Evolutionary conservation across 108 stramenopile species (phyloP).

Genomic region (Hondaea fermentalgiana): DNA sequence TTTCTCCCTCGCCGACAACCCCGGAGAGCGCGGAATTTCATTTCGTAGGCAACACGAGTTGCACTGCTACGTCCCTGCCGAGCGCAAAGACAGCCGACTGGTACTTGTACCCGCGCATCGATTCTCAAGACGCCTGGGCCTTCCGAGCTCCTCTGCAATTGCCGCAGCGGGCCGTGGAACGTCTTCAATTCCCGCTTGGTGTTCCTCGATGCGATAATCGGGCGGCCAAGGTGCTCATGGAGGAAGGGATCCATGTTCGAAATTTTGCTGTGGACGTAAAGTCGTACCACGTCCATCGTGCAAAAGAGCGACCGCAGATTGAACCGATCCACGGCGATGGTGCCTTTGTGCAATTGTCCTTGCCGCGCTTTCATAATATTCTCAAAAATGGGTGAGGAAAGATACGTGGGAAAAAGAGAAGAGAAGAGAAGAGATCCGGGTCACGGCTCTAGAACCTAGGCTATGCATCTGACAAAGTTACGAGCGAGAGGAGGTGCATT

Average conservation of each 20-base stretch:
- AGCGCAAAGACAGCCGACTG: neutral
- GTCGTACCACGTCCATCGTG: neutral
- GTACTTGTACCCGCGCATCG: neutral
- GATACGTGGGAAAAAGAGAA: no score
- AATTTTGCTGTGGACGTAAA: slow-evolving; percentile 18
- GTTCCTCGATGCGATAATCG: slow-evolving; percentile 28
- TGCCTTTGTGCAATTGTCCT: neutral
- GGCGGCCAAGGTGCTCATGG: neutral
- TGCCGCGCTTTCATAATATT: neutral
- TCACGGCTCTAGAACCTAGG: no score
- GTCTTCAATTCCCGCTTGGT: neutral
- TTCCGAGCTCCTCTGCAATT: slow-evolving; percentile 22
- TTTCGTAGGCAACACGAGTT: neutral
- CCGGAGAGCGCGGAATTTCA: neutral
- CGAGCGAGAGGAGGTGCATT: no score
- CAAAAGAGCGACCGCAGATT: neutral
- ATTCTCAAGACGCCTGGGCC: slow-evolving; percentile 34
- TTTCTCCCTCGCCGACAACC: neutral
- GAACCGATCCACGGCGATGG: neutral
- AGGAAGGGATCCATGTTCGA: neutral
- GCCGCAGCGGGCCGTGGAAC: neutral
- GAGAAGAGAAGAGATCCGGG: no score
- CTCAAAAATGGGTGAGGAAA: no score
- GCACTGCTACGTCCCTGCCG: neutral
- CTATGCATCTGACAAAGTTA: no score